A percentile compares a stretch with the other conserved stretches of the same genome.
These are phyloP conservation scores for Tolypocladium capitatum DNA, from an alignment of 2,329 filamentous ascomycete genomes.

Conservation along the genomic window DNA sequence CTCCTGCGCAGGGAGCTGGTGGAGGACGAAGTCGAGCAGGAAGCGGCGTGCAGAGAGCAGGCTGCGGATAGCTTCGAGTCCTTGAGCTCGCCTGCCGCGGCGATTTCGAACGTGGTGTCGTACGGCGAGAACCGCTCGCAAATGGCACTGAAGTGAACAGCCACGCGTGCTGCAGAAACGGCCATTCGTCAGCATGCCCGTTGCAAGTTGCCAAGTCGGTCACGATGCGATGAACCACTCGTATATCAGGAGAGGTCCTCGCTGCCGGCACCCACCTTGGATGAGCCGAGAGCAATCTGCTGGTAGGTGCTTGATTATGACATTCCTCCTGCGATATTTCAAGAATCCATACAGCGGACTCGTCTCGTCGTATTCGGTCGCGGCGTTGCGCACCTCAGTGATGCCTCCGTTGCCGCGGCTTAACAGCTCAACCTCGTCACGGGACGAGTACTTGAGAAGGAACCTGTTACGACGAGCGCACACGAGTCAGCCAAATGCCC, in stretches of 20 bases:
- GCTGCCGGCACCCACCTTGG: slow-evolving; percentile 60
- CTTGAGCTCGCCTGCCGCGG: slow-evolving; percentile 62
- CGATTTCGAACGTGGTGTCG: slow-evolving; percentile 71
- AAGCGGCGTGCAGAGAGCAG: slow-evolving; percentile 79
- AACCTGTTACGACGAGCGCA: slow-evolving; percentile 49
- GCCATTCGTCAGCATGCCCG: slow-evolving; percentile 1
- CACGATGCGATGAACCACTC: background rate
- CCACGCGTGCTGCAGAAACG: slow-evolving; percentile 55
- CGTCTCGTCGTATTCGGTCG: slow-evolving; percentile 67
- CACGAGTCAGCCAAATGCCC: slow-evolving; percentile 7
- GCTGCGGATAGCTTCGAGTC: slow-evolving; percentile 80
- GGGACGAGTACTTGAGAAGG: slow-evolving; percentile 76
- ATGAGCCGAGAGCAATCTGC: slow-evolving; percentile 82
- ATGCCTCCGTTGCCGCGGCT: slow-evolving; percentile 69
- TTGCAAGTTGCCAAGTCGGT: background rate
- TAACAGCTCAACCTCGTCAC: slow-evolving; percentile 76
- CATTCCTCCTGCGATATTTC: slow-evolving; percentile 77
- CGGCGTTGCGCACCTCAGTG: slow-evolving; percentile 64
- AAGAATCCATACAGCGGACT: slow-evolving; percentile 89
- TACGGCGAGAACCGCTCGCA: slow-evolving; percentile 69
- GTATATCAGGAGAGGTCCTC: background rate
- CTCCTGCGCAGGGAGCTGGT: slow-evolving; percentile 65
- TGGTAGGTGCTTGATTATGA: slow-evolving; percentile 85
- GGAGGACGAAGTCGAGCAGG: slow-evolving; percentile 74
- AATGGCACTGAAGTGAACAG: slow-evolving; percentile 55